Conservation (phyloP, 73 alveolate genomes). For the Paramecium sexaurelia region DNA sequence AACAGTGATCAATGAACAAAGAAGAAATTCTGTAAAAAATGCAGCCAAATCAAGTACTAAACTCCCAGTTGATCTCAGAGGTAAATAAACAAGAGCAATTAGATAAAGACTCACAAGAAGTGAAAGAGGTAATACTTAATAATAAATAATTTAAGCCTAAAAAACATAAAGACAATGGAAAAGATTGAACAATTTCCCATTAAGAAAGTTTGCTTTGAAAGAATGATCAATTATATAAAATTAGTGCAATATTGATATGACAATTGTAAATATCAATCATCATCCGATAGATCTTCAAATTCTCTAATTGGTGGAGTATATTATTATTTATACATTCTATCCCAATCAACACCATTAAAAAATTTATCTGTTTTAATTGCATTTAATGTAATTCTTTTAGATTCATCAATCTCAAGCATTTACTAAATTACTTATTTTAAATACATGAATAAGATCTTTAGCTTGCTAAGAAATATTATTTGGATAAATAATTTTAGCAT, state of each 20-base stretch:
- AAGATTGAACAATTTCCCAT: conserved; percentile 34
- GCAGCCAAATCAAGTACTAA: background rate
- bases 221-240: conserved; percentile 16
- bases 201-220: conserved; percentile 44
- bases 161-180: conserved; percentile 52
- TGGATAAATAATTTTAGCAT: background rate
- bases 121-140: conserved; percentile 4
- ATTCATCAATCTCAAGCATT: conserved; percentile 84
- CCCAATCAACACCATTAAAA: conserved; percentile 92
- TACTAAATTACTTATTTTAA: conserved; percentile 56
- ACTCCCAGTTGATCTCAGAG: conserved; percentile 31
- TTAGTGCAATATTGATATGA: background rate
- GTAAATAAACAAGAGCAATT: conserved; percentile 8
- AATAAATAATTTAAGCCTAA: background rate
- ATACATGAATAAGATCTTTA: conserved; percentile 26
- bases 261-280: background rate
- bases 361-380: conserved; percentile 88
- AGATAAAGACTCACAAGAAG: conserved; percentile 20
- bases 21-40: background rate
- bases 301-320: conserved; percentile 74
- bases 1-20: background rate
- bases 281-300: conserved; percentile 11
- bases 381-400: conserved; percentile 88
- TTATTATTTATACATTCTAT: conserved; percentile 72
- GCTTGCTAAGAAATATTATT: conserved; percentile 70